Conservation (phyloP, 2,329 filamentous ascomycete species). For the Hysterium pulicare region DNA sequence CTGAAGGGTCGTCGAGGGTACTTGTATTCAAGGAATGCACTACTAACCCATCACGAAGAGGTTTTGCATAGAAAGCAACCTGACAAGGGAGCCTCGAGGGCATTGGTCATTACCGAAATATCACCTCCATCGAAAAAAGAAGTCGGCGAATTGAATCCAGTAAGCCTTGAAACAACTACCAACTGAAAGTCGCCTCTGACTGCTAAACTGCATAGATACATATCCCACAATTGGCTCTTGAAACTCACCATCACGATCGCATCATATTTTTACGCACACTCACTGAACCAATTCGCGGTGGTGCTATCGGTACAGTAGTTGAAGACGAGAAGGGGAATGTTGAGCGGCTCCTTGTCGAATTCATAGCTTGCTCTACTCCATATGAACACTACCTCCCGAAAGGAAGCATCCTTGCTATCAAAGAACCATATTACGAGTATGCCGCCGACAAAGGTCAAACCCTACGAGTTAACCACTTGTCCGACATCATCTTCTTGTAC, state of each 20-base stretch:
- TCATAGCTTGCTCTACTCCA: neutral
- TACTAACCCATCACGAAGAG: neutral
- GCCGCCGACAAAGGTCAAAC: no score
- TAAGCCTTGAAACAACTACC: no score
- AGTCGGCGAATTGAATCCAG: neutral
- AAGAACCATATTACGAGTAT: neutral
- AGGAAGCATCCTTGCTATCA: neutral
- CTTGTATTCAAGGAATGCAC: no score
- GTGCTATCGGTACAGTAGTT: neutral
- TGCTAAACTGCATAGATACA: no score
- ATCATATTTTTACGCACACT: neutral
- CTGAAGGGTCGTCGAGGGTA: no score
- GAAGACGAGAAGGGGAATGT: neutral
- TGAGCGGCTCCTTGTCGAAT: neutral
- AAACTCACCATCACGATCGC: neutral
- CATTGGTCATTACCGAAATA: neutral
- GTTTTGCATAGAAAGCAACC: neutral
- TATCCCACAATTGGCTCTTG: neutral
- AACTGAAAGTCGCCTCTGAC: no score
- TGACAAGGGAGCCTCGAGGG: neutral
- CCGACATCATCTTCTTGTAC: neutral
- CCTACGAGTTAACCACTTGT: no score
- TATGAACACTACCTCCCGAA: neutral
- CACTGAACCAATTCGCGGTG: neutral
- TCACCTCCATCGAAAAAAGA: neutral